phyloP scores from a whole-genome alignment of 2,329 filamentous ascomycete genomes.

The Neofusicoccum laricinum region DNA sequence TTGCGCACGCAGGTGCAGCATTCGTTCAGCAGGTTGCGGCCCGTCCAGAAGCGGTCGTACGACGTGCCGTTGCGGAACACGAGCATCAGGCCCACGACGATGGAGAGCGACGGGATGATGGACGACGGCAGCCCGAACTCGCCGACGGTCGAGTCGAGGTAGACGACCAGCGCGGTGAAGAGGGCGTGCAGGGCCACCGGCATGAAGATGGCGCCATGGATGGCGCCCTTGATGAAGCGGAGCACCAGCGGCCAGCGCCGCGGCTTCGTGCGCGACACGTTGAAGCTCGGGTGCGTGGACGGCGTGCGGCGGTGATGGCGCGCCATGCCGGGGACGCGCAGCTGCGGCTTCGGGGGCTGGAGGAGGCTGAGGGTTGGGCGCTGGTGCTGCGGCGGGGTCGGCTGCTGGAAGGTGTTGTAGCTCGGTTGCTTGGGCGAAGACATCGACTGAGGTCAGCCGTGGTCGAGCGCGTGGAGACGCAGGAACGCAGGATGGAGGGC shows the following conservation, averaged over 20 bases:
- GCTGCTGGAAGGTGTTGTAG: slow-evolving; percentile 1
- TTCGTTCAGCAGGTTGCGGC: slow-evolving; percentile 55
- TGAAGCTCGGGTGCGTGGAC: slow-evolving; percentile 45
- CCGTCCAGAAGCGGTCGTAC: slow-evolving; percentile 65
- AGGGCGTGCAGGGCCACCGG: slow-evolving; percentile 57
- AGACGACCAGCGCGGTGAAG: slow-evolving; percentile 59
- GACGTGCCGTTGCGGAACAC: slow-evolving; percentile 65
- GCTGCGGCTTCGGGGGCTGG: neutral
- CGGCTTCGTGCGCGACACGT: slow-evolving; percentile 46
- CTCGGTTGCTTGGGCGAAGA: neutral
- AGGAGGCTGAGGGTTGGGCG: neutral
- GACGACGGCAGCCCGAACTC: slow-evolving; percentile 55
- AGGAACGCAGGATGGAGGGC: neutral
- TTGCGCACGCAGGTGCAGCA: slow-evolving; percentile 60
- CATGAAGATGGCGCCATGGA: slow-evolving; percentile 57
- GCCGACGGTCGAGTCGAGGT: slow-evolving; percentile 52
- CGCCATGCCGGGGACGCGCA: neutral
- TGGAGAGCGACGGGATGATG: slow-evolving; percentile 62
- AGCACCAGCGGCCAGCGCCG: slow-evolving; percentile 61
- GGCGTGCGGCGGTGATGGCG: slow-evolving; percentile 22
- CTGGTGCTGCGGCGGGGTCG: neutral
- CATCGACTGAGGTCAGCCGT: neutral
- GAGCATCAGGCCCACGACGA: slow-evolving; percentile 66
- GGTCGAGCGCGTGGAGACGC: neutral
- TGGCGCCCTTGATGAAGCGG: slow-evolving; percentile 62